Evolutionary conservation across 257 asterid species (phyloP).

Genomic region (Lavandula angustifolia): DNA sequence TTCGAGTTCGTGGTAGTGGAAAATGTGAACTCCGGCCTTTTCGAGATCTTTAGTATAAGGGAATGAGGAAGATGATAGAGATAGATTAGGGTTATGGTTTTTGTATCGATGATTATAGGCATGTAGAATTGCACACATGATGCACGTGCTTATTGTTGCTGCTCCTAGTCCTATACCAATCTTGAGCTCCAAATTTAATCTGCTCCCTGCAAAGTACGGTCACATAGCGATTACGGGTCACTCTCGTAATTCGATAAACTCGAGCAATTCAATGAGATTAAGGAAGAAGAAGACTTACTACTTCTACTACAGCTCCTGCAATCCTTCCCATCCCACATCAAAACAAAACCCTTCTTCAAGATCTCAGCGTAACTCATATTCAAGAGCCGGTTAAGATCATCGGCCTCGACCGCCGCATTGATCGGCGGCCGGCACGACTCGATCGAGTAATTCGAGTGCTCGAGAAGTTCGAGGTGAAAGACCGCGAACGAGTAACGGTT

Average conservation of each 20-base stretch:
- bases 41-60: slow-evolving; percentile 28
- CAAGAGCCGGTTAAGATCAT: slow-evolving; percentile 23
- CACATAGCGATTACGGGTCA: no score
- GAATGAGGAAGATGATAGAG: slow-evolving; percentile 26
- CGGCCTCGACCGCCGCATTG: slow-evolving; percentile 39
- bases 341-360: slow-evolving; percentile 45
- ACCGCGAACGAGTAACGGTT: slow-evolving; percentile 45
- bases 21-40: slow-evolving; percentile 34
- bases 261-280: background rate
- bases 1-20: slow-evolving; percentile 32
- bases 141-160: slow-evolving; percentile 38
- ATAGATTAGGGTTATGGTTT: slow-evolving; percentile 22
- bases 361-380: slow-evolving; percentile 40
- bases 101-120: slow-evolving; percentile 34
- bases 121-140: slow-evolving; percentile 35
- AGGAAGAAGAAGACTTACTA: slow-evolving; percentile 27
- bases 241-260: no score
- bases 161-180: slow-evolving; percentile 49
- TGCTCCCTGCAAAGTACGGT: slow-evolving; percentile 31
- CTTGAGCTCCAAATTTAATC: slow-evolving; percentile 36
- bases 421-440: slow-evolving; percentile 39
- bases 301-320: slow-evolving; percentile 31
- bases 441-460: slow-evolving; percentile 44
- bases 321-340: slow-evolving; percentile 41
- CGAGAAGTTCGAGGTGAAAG: slow-evolving; percentile 41